Conservation (phyloP, 2,329 filamentous ascomycete genomes). For the Aspergillus japonicus region DNA sequence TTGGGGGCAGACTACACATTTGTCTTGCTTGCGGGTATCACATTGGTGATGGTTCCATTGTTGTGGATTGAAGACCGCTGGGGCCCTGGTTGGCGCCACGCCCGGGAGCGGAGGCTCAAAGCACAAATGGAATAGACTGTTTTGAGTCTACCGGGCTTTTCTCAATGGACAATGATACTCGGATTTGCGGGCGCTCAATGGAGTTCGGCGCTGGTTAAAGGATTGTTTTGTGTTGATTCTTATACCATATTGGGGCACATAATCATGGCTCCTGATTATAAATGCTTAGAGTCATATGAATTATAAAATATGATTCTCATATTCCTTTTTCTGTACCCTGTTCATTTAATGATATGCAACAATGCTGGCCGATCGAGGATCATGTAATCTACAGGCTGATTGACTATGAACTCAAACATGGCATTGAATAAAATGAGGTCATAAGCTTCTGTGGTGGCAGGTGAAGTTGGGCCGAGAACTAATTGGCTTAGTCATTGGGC, state of each 20-base stretch:
- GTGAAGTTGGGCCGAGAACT: not conserved
- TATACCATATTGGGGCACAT: not conserved
- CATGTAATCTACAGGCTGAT: too few relatives aligned
- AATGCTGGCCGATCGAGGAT: too few relatives aligned
- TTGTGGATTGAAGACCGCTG: constrained; percentile 27
- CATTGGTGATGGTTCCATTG: constrained; percentile 25
- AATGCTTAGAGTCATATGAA: too few relatives aligned
- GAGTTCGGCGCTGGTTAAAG: not conserved
- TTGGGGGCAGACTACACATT: constrained; percentile 31
- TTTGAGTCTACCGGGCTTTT: not conserved
- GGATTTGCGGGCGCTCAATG: not conserved
- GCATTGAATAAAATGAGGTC: not conserved
- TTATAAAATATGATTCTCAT: too few relatives aligned
- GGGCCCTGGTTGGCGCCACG: constrained; percentile 29
- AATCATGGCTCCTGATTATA: not conserved
- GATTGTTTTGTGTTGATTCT: not conserved
- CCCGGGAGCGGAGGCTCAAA: constrained; percentile 15
- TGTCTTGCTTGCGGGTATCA: constrained; percentile 29
- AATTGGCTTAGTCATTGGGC: not conserved
- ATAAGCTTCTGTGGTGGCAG: not conserved
- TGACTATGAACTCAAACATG: too few relatives aligned
- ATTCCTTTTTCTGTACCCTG: too few relatives aligned
- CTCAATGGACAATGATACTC: too few relatives aligned
- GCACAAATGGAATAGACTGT: not conserved
- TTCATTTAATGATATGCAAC: too few relatives aligned